Base-by-base conservation (phyloP, 257 asterid genomes). In the Handroanthus guayacan region DNA sequence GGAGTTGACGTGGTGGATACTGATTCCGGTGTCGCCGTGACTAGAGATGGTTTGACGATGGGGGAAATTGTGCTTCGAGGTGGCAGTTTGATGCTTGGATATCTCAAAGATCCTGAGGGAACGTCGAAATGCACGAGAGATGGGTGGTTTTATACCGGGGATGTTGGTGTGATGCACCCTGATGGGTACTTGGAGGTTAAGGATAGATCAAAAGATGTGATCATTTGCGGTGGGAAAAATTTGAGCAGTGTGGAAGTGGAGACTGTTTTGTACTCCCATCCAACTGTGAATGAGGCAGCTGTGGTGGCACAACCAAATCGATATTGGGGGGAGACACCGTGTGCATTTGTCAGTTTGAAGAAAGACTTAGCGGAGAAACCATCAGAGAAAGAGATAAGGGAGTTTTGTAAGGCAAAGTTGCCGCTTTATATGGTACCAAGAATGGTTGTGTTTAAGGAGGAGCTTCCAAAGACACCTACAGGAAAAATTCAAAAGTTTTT, bases 201-300 rank as follows among this genome's bases (percentile, higher is more conserved):
- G 43, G 91, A 87, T 17, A 51, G 91, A 38, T 76, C 76, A 1
- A 87, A 84, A 72, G 91, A 87, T 17, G 78, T 87, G 0, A 87
- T 87, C 55, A 87, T 85, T 16, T 78, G 84, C 74, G 92, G 92
- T 20, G 92, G 90, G 0, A 87, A 88, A 81, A 88, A 88, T 45
- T 16, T 88, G 57, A 86, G 89, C 71, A 86, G 90, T n/a, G 86
- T 88, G 51, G 92, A 88, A 78, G 87, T 88, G 17, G 92, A 88
- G 77, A 57, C 85, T 0, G 85, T 84, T 12, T 64, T 88, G 66
- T 88, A 88, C 69, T 48, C 61, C 25, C 88, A 87, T 52, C 82
- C 87, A 2, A 84, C 86, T 2, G 86, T 87, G 13, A 80, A 83
- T 4, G 90, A 86, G 82, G 92, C 79, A 9, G 92, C 92, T 11